Evolutionary conservation across 768 basidiomycete genomes (phyloP).

Genomic region (Hericium erinaceus): DNA sequence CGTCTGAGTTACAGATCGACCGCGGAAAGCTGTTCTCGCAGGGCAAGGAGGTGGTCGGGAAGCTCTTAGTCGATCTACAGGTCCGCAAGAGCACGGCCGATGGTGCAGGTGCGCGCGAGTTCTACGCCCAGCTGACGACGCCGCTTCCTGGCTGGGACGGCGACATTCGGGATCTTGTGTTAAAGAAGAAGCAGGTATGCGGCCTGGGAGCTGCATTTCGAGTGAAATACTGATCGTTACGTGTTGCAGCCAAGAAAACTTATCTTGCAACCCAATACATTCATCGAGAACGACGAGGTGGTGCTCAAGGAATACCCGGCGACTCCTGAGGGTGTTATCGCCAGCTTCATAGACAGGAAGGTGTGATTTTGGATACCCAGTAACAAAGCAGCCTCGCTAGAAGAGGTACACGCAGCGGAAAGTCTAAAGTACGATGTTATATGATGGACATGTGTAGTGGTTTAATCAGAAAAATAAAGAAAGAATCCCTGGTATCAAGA

Average conservation of each 20-base stretch:
- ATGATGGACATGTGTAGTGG: neutral
- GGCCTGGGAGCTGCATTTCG: neutral
- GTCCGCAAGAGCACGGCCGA: conserved; percentile 83
- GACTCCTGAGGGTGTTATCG: conserved; percentile 63
- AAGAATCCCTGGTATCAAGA: conserved; percentile 1
- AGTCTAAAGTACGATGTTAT: no score
- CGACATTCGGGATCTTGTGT: conserved; percentile 67
- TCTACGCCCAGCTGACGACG: conserved; percentile 71
- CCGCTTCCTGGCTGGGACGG: conserved; percentile 65
- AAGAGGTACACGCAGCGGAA: no score
- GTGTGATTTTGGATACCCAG: conserved; percentile 5
- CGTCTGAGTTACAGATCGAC: conserved; percentile 44
- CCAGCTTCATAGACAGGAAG: conserved; percentile 69
- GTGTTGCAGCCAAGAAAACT: conserved; percentile 63
- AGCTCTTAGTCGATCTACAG: conserved; percentile 72
- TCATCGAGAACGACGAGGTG: conserved; percentile 57
- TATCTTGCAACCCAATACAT: conserved; percentile 78
- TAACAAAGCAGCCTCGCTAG: neutral
- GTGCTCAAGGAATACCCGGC: conserved; percentile 73
- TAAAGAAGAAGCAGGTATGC: conserved; percentile 70
- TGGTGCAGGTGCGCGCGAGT: conserved; percentile 67
- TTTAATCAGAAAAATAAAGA: conserved; percentile 1
- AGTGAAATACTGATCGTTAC: neutral
- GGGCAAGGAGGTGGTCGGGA: conserved; percentile 60
- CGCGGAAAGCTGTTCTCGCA: conserved; percentile 54